phyloP scores from a whole-genome alignment of 805 yeast genomes.

The Wickerhamomyces bovis region DNA sequence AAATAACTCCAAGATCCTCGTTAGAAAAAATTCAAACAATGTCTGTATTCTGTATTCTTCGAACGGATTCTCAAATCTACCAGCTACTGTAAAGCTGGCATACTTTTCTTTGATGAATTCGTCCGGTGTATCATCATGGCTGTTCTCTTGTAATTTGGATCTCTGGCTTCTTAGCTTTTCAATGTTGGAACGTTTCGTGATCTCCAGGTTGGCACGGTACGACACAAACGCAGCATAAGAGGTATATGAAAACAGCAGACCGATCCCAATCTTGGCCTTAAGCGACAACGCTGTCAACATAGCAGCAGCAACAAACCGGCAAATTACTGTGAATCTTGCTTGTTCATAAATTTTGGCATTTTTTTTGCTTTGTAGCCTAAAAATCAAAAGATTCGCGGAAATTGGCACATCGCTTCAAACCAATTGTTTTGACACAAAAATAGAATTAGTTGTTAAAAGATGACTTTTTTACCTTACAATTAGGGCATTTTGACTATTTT shows the following conservation, averaged over 20 bases:
- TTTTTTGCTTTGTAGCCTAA: neutral
- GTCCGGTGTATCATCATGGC: conserved; percentile 1
- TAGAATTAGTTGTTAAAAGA: no score
- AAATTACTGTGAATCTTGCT: no score
- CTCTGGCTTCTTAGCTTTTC: neutral
- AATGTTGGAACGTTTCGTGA: conserved; percentile 35
- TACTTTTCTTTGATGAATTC: conserved; percentile 29
- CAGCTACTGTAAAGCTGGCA: conserved; percentile 49
- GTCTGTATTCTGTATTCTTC: conserved; percentile 88
- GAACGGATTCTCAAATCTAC: conserved; percentile 88
- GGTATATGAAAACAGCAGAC: conserved; percentile 44
- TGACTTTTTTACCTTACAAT: no score
- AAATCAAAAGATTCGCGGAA: neutral
- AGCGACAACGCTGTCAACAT: conserved; percentile 11
- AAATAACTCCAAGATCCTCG: conserved; percentile 65
- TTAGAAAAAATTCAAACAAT: conserved; percentile 72
- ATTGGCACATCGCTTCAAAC: neutral
- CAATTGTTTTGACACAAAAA: neutral
- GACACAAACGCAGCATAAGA: conserved; percentile 62
- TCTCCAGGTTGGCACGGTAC: conserved; percentile 46
- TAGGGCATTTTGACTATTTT: no score
- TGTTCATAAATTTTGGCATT: neutral
- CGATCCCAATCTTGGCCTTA: conserved; percentile 24
- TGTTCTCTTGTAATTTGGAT: neutral
- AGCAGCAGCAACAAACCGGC: neutral